These are phyloP conservation scores for Penicillium sp. DNA, from an alignment of 2,329 filamentous ascomycete genomes.

Conservation along the genomic window DNA sequence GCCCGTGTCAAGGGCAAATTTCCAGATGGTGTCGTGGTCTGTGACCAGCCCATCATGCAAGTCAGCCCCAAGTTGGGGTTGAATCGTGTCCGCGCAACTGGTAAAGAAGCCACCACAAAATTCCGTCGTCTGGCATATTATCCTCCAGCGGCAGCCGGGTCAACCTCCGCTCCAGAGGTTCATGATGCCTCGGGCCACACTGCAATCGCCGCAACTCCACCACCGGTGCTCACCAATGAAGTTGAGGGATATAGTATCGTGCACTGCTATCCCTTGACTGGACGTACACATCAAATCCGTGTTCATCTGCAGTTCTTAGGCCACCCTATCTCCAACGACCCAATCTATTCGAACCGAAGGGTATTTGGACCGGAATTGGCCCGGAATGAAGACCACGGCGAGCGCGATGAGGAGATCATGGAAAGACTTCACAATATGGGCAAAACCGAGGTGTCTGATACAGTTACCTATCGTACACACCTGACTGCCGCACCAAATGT, in stretches of 20 bases:
- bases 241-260: slow-evolving; percentile 87
- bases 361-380: slow-evolving; percentile 88
- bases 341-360: slow-evolving; percentile 92
- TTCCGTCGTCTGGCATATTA: slow-evolving; percentile 96
- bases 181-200: slow-evolving; percentile 22
- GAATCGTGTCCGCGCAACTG: slow-evolving; percentile 91
- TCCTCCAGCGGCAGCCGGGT: slow-evolving; percentile 51
- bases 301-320: slow-evolving; percentile 95
- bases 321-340: slow-evolving; percentile 95
- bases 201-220: slow-evolving; percentile 35
- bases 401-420: slow-evolving; percentile 89
- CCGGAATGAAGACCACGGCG: slow-evolving; percentile 65
- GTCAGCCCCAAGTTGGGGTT: slow-evolving; percentile 95
- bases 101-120: slow-evolving; percentile 85
- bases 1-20: slow-evolving; percentile 90
- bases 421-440: slow-evolving; percentile 85
- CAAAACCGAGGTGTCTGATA: slow-evolving; percentile 88
- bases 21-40: slow-evolving; percentile 86
- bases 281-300: slow-evolving; percentile 90
- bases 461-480: slow-evolving; percentile 77
- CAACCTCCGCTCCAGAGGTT: slow-evolving; percentile 27
- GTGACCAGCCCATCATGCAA: slow-evolving; percentile 89
- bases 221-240: slow-evolving; percentile 45
- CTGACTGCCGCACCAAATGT: slow-evolving; percentile 44
- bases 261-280: slow-evolving; percentile 88